Conservation (phyloP, 164 flowering plant species). For the Pachysandra terminalis region DNA sequence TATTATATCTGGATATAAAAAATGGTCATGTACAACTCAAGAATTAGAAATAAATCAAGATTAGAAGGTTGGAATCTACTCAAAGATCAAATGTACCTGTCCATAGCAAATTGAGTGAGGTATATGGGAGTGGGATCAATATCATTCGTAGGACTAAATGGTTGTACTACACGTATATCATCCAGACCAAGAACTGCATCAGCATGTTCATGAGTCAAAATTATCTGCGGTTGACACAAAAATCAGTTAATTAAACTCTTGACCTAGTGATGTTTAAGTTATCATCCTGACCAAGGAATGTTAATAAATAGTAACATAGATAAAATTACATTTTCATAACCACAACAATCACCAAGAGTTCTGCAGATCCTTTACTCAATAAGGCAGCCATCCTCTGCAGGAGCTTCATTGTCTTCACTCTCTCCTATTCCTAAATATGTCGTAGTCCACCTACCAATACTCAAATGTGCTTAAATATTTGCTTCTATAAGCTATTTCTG, state of each 20-base stretch:
- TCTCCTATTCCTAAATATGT: too few relatives aligned
- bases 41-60: too few relatives aligned
- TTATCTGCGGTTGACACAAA: conserved; percentile 53
- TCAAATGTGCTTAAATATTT: too few relatives aligned
- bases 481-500: too few relatives aligned
- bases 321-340: too few relatives aligned
- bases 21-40: too few relatives aligned
- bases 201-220: conserved; percentile 99
- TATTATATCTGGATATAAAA: neutral
- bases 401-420: too few relatives aligned
- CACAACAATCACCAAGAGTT: neutral
- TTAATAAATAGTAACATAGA: neutral
- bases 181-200: conserved; percentile 97
- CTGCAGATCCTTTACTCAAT: neutral
- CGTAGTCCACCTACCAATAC: too few relatives aligned
- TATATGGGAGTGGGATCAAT: conserved; percentile 78
- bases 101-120: conserved; percentile 71
- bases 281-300: neutral
- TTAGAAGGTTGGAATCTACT: too few relatives aligned
- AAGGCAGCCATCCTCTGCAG: too few relatives aligned
- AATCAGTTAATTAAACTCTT: conserved; percentile 16
- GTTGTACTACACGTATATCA: conserved; percentile 86
- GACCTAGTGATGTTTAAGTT: neutral
- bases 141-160: conserved; percentile 72
- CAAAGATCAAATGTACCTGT: conserved; percentile 45